Evolutionary conservation across 805 yeast genomes (phyloP), one percentile per base, ranked within the genome.

Genomic region (Naumovozyma dairenensis): DNA sequence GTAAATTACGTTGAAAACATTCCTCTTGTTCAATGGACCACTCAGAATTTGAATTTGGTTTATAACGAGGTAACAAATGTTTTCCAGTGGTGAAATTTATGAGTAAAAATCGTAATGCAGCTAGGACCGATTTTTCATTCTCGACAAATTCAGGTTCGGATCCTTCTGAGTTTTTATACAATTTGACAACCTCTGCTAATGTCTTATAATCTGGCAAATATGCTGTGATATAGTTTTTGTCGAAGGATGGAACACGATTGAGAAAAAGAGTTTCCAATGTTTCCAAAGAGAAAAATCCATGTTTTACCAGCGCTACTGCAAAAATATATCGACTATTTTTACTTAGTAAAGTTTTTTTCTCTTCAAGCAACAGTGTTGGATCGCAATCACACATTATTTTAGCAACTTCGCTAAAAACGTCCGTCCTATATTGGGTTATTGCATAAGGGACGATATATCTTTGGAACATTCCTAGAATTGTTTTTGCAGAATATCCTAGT

Each of bases 361-460:
- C 42, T 16, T 46, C 43, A 19, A 44, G 42, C 1, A 52, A 34
- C 14, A 37, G 31, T 22, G 38, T 38, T 3, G 30, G 24, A 20
- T 49, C 49, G 15, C 43, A 40, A 18, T 46, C 51, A 32, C 53
- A 49, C 47, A 52, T 46, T 19, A 55, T 50, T 13, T 41, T 47
- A 2, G 59, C 52, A 15, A 59, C 48, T 33, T 56, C 57, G 15
- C 51, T 39, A 25, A 87, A 65, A 17, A 73, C 71, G 44, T 77
- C 83, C 29, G 66, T 65, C 40, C 77, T 72, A 46, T 78, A 75
- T 30, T 74, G 74, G 7, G 77, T 77, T 35, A 86, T 66, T 5
- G 87, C 63, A 42, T 77, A 69, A 0, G 97, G 96, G 0, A 87
- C 69, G 0, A 87, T 82, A 47, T 74, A 79, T 14, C 74, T 71